These are phyloP conservation scores for Ophiosphaerella herpotricha DNA, from an alignment of 2,329 filamentous ascomycete genomes.

Conservation along the genomic window DNA sequence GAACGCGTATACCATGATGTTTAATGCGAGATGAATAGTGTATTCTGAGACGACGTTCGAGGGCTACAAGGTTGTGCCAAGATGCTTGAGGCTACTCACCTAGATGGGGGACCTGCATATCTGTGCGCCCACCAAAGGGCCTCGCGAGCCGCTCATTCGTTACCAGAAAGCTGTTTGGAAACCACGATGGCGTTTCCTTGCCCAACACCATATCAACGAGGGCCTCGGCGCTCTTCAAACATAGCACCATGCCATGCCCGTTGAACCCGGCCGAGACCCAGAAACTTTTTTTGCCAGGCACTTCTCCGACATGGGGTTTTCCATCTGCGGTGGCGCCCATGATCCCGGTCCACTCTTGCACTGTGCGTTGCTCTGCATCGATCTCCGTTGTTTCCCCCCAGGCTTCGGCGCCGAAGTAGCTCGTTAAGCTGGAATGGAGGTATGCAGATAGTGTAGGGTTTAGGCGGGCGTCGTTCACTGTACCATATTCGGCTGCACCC, in stretches of 20 bases:
- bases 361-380: conserved; percentile 28
- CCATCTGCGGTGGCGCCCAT: conserved; percentile 59
- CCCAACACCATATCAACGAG: conserved; percentile 59
- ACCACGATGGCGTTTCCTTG: conserved; percentile 53
- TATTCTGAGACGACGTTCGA: no score
- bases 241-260: conserved; percentile 68
- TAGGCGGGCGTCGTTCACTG: conserved; percentile 59
- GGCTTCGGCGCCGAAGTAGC: conserved; percentile 56
- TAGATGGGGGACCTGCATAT: conserved; percentile 17
- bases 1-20: no score
- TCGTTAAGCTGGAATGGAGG: conserved; percentile 48
- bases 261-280: conserved; percentile 66
- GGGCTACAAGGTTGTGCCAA: no score
- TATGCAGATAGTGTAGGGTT: conserved; percentile 59
- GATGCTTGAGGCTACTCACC: no score
- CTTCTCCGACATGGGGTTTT: conserved; percentile 53
- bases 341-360: conserved; percentile 55
- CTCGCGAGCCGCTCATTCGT: conserved; percentile 50
- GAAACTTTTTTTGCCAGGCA: conserved; percentile 52
- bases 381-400: conserved; percentile 40
- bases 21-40: no score
- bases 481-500: conserved; percentile 58
- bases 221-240: conserved; percentile 63
- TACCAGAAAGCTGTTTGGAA: conserved; percentile 58
- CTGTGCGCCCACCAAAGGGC: conserved; percentile 30